Percentiles rank a stretch among this genome's conserved stretches.
Evolutionary conservation across 2,329 filamentous ascomycete genomes (phyloP).

Genomic region (Trichoderma koningii): DNA sequence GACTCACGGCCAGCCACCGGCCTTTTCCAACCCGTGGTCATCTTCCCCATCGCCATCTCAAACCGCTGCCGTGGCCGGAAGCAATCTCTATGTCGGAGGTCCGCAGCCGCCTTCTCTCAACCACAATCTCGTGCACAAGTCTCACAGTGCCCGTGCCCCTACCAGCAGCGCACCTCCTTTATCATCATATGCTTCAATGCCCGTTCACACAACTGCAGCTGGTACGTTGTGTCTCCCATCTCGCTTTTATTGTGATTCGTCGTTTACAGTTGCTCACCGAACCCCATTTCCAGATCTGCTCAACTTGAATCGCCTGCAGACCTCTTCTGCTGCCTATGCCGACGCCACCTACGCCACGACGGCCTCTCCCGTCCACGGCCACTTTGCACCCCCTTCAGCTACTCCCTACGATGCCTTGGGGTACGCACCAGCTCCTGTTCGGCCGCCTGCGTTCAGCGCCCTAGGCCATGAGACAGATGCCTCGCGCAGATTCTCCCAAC

Average conservation of each 20-base stretch:
- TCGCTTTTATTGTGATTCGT: too few species aligned
- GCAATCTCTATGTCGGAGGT: constrained; percentile 65
- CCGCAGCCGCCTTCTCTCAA: constrained; percentile 50
- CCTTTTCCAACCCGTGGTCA: constrained; percentile 92
- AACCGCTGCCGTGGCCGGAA: constrained; percentile 53
- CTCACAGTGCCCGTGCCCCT: constrained; percentile 55
- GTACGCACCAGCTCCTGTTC: constrained; percentile 67
- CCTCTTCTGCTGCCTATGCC: constrained; percentile 66
- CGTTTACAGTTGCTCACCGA: constrained; percentile 54
- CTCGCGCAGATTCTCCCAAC: constrained; percentile 74
- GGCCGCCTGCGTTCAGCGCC: constrained; percentile 51
- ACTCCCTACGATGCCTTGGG: constrained; percentile 75
- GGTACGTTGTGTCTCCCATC: constrained; percentile 48
- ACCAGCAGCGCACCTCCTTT: constrained; percentile 61
- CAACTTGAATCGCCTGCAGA: constrained; percentile 64
- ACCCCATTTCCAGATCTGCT: constrained; percentile 74
- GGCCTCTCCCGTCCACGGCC: constrained; percentile 65
- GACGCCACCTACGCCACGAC: constrained; percentile 68
- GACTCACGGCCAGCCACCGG: constrained; percentile 55
- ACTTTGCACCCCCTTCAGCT: constrained; percentile 65
- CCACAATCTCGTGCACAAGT: constrained; percentile 57
- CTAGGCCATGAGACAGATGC: constrained; percentile 59
- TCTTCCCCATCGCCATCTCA: constrained; percentile 51
- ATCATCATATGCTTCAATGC: constrained; percentile 71
- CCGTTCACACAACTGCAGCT: constrained; percentile 73